phyloP scores from a whole-genome alignment of 768 basidiomycete species.

The Boletus rubescentipes region DNA sequence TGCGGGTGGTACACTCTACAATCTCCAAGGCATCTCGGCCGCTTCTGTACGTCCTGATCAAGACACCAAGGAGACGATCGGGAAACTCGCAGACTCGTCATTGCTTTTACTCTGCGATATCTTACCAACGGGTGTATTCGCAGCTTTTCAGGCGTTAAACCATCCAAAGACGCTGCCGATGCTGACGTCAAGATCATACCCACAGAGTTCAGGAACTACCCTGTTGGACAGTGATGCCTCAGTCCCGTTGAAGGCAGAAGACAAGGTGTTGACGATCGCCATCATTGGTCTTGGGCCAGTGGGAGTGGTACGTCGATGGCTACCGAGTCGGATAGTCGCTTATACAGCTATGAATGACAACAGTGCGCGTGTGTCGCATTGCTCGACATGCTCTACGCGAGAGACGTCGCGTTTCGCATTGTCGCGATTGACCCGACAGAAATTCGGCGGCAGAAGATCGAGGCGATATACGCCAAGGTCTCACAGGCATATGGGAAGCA shows the following conservation, averaged over 20 bases:
- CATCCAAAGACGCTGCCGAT: slow-evolving; percentile 70
- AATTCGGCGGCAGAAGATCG: slow-evolving; percentile 57
- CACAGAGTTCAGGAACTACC: slow-evolving; percentile 31
- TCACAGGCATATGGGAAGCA: slow-evolving; percentile 35
- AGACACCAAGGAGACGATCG: slow-evolving; percentile 37
- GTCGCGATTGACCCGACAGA: slow-evolving; percentile 64
- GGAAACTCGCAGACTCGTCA: slow-evolving; percentile 57
- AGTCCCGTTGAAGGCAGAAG: slow-evolving; percentile 41
- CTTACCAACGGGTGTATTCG: slow-evolving; percentile 78
- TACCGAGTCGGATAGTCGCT: neutral
- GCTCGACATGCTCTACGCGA: slow-evolving; percentile 55
- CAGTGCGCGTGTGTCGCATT: slow-evolving; percentile 64
- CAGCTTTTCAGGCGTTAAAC: slow-evolving; percentile 66
- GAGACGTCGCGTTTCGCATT: slow-evolving; percentile 50
- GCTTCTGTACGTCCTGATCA: slow-evolving; percentile 16
- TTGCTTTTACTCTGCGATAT: slow-evolving; percentile 75
- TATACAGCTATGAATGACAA: neutral
- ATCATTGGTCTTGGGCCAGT: slow-evolving; percentile 79
- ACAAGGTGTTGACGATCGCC: slow-evolving; percentile 57
- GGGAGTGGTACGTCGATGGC: slow-evolving; percentile 48
- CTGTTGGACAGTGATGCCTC: slow-evolving; percentile 1
- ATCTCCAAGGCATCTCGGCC: slow-evolving; percentile 47
- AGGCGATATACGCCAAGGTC: slow-evolving; percentile 54
- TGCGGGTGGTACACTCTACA: slow-evolving; percentile 77
- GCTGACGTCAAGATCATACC: slow-evolving; percentile 60